These are phyloP conservation scores for Neurospora sp. DNA, from an alignment of 495 filamentous ascomycete species.

Conservation along the genomic window DNA sequence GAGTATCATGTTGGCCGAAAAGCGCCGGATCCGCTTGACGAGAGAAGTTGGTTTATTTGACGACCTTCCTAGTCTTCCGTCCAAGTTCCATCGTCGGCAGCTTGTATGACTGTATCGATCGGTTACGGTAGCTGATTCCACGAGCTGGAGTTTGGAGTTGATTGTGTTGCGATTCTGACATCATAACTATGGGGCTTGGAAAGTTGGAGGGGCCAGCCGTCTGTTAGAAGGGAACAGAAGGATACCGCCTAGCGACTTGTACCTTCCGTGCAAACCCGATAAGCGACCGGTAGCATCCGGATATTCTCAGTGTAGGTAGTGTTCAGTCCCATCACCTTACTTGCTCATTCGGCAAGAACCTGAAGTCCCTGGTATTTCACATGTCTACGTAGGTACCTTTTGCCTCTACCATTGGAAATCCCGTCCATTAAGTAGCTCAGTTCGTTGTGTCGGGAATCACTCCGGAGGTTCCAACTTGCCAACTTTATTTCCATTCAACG, in stretches of 20 bases:
- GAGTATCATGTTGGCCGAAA: background rate
- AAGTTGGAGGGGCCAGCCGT: background rate
- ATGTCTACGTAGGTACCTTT: background rate
- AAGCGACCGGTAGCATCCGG: background rate
- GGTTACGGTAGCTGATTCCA: background rate
- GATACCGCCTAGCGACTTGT: background rate
- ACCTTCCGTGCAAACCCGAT: background rate
- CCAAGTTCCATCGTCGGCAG: background rate
- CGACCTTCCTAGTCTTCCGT: background rate
- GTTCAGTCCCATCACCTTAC: background rate
- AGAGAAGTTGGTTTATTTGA: background rate
- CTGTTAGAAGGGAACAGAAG: background rate
- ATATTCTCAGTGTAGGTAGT: background rate
- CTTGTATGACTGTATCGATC: background rate
- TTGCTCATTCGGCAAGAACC: background rate
- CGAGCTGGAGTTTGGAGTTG: background rate
- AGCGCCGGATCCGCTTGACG: background rate
- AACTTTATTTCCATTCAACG: background rate
- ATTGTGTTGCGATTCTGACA: background rate
- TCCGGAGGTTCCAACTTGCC: background rate
- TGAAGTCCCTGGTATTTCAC: background rate
- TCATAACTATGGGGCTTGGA: background rate
- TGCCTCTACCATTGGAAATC: background rate
- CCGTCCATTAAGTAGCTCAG: background rate
- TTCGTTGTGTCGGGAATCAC: background rate